Conservation (phyloP, 331 rosid genomes). For the Acacia concinna region DNA sequence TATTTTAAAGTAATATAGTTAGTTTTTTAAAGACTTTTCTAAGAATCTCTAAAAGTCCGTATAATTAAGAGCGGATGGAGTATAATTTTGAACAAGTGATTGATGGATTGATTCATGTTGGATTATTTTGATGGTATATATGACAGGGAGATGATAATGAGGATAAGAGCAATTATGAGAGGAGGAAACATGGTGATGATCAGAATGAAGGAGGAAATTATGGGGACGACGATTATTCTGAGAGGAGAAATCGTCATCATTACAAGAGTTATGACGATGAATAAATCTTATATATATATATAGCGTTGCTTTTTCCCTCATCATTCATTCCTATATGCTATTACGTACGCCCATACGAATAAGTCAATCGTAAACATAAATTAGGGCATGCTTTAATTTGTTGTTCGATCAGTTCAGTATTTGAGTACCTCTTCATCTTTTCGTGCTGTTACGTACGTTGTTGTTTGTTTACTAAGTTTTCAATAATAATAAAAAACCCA, state of each 20-base stretch:
- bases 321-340: neutral
- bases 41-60: too few species aligned
- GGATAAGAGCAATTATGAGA: neutral
- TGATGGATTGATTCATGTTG: neutral
- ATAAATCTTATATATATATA: neutral
- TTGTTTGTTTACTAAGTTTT: neutral
- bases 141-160: neutral
- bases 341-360: neutral
- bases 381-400: neutral
- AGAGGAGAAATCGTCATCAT: neutral
- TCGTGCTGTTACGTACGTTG: neutral
- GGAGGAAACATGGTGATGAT: neutral
- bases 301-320: neutral
- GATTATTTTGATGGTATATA: neutral
- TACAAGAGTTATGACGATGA: neutral
- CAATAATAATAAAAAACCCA: neutral
- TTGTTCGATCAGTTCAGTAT: neutral
- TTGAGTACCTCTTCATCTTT: neutral
- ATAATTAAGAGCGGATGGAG: too few species aligned
- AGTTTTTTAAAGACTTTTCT: too few species aligned
- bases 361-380: neutral
- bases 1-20: too few species aligned
- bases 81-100: neutral
- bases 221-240: neutral
- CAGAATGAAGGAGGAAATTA: neutral